phyloP scores from a whole-genome alignment of 2,329 filamentous ascomycete genomes.

The Aspergillus tanneri region DNA sequence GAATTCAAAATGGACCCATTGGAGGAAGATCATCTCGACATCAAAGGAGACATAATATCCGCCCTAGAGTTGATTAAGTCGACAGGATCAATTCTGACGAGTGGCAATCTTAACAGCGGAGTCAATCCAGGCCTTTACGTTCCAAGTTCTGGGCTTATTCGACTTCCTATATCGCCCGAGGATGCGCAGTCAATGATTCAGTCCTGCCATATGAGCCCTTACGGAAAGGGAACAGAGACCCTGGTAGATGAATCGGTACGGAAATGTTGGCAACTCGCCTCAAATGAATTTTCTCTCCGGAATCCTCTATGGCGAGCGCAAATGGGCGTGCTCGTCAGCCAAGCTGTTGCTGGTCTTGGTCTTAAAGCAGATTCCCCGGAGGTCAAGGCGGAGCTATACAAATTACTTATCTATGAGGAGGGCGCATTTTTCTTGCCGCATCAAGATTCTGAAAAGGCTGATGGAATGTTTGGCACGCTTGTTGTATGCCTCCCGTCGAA shows the following conservation, averaged over 20 bases:
- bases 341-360: slow-evolving; percentile 1
- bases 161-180: slow-evolving; percentile 3
- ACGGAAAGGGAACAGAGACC: slow-evolving; percentile 12
- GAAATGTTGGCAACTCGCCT: slow-evolving; percentile 10
- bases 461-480: slow-evolving; percentile 16
- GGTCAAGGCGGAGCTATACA: slow-evolving; percentile 12
- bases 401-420: slow-evolving; percentile 14
- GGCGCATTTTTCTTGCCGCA: slow-evolving; percentile 9
- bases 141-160: background rate
- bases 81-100: background rate
- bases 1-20: too few species aligned
- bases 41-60: background rate
- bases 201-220: slow-evolving; percentile 7
- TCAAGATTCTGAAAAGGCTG: slow-evolving; percentile 10
- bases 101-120: background rate
- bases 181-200: background rate
- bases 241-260: slow-evolving; percentile 12
- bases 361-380: background rate
- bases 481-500: slow-evolving; percentile 12
- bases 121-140: slow-evolving; percentile 9
- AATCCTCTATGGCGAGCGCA: slow-evolving; percentile 3
- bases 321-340: background rate
- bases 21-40: too few species aligned
- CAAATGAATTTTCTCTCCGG: slow-evolving; percentile 6
- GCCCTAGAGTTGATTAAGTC: background rate